Base-by-base conservation (phyloP, 768 basidiomycete genomes). In the Candolleomyces efflorescens region DNA sequence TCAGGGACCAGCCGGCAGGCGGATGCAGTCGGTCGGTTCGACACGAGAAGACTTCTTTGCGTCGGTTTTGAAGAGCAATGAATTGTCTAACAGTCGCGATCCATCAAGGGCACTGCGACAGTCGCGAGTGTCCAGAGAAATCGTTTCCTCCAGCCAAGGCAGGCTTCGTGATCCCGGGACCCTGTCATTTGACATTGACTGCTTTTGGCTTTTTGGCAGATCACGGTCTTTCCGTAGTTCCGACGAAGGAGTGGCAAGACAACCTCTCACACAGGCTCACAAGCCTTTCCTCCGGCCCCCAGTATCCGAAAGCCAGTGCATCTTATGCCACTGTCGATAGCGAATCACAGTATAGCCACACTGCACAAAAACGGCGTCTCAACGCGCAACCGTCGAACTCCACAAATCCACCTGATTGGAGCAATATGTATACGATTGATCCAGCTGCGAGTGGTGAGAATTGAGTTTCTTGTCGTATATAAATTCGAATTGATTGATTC, bases 11-110 rank as follows among this genome's bases (percentile, higher is more conserved):
- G 81, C 82, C 43, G 87, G 87, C n/a, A 77, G 87, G 43, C 74
- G 77, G 22, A 80, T 75, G 61, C 86, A 84, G 62, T 79, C 84
- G 9, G 77, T 74, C 0, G 82, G 81, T 36, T 82, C 85, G 6
- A 86, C 86, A 2, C 89, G 89, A 63, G 88, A 90, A 67, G 87
- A 89, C 65, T 87, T 90, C 62, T 87, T 90, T 65, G 86, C 87
- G 0, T 87, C 87, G 10, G 83, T 90, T 48, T 75, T 89, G 51
- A 79, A 77, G 65, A 82, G 84, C 65, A 83, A 79, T 60, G 79
- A 82, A 65, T 66, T 69, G 26, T 72, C 71, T 15, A 73, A 71
- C 53, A 73, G 70, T 52, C 76, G 79, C 46, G 86, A 88, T 68
- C 71, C 79, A 18, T 80, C 82, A 37, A 78, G 86, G 57, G 81